Base-by-base conservation (phyloP, 2,329 filamentous ascomycete species). In the Hymenoscyphus albidus region DNA sequence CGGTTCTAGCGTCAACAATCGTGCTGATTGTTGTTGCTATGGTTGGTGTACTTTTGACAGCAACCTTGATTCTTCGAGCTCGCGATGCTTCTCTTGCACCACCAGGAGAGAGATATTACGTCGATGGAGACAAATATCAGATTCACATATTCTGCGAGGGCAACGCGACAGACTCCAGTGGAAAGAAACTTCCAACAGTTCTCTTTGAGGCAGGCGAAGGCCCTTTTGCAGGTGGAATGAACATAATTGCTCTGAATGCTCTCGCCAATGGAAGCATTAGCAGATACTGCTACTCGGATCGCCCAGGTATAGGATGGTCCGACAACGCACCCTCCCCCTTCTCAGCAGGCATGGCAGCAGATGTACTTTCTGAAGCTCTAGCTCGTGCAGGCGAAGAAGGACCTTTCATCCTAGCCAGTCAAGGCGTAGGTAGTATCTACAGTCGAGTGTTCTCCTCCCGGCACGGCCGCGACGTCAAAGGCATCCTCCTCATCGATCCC, bases 291-390 rank as follows among this genome's bases (percentile, higher is more conserved):
- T 97, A 97, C 77, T 93, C 92, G 75, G 95, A 99, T 75, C 89
- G 95, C 27, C 95, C 95, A 0, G 95, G 95, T 1, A 85, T 94
- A 63, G 94, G 85, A 6, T 97, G 92, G 88, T 86, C 87, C 67
- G 95, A 99, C 77, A 94, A 95, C 63, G 93, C 94, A 0, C 95
- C 95, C 1, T 97, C 93, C 5, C 95, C 95, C 0, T 88, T 97
- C 71, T 96, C 92, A 5, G 94, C 92, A 4, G 93, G 93, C 55
- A 97, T 97, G 85, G 89, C 91, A n/a, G 88, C 91, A 5, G 93
- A 97, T 73, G 92, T 88, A 0, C 81, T 98, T 32, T 93, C 92
- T 55, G 93, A 98, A 78, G 92, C 93, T 2, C 83, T 99, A 5
- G 88, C 89, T 1, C 82, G 86, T 51, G 87, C 90, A 3, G 93